Percentiles rank a stretch among this genome's conserved stretches.
Conservation (phyloP, 176 grass and related monocot genomes). For the Bromus sterilis region DNA sequence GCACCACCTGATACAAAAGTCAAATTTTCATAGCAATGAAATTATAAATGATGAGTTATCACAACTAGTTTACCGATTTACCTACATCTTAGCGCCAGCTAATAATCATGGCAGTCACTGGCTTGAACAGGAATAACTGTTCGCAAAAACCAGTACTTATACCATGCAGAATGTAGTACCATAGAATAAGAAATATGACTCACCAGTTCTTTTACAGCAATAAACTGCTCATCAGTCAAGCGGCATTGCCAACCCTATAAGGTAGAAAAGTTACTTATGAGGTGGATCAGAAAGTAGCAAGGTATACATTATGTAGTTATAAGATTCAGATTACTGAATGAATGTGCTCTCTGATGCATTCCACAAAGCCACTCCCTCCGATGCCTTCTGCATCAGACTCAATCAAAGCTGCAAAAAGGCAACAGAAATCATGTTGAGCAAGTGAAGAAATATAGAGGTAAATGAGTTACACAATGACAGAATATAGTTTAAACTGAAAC, state of each 20-base stretch:
- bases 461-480: not conserved
- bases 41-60: slow-evolving; percentile 2
- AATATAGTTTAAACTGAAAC: slow-evolving; percentile 14
- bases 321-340: slow-evolving; percentile 62
- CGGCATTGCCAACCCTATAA: slow-evolving; percentile 99
- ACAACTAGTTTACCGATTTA: slow-evolving; percentile 10
- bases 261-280: slow-evolving; percentile 27
- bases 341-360: slow-evolving; percentile 99
- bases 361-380: slow-evolving; percentile 98
- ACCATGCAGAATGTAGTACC: not conserved
- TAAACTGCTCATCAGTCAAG: slow-evolving; percentile 97
- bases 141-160: slow-evolving; percentile 1
- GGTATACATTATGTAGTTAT: slow-evolving; percentile 7
- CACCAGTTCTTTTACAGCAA: slow-evolving; percentile 99
- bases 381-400: slow-evolving; percentile 99
- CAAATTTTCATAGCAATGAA: not conserved
- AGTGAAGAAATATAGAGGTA: not conserved
- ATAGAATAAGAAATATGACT: slow-evolving; percentile 21
- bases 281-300: slow-evolving; percentile 11
- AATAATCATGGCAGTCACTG: slow-evolving; percentile 1
- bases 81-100: not conserved
- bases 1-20: not conserved
- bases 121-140: not conserved
- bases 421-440: slow-evolving; percentile 19
- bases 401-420: slow-evolving; percentile 75